Conservation (phyloP, 331 rosid species). For the Rosa hybrid region DNA sequence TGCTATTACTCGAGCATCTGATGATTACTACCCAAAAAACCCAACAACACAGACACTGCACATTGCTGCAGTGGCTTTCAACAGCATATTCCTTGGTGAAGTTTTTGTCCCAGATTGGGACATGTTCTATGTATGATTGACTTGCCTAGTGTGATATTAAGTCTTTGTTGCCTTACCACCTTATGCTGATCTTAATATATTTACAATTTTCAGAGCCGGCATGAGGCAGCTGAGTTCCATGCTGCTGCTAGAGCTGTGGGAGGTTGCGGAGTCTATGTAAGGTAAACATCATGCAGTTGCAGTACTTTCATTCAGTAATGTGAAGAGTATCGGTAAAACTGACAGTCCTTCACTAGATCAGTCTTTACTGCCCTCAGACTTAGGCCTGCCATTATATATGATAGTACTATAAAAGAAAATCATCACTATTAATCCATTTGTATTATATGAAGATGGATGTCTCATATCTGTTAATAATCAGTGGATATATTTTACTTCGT, state of each 20-base stretch:
- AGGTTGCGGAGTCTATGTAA: constrained; percentile 48
- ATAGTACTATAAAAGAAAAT: background rate
- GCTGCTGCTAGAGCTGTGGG: constrained; percentile 51
- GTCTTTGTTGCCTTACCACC: background rate
- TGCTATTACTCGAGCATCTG: constrained; percentile 43
- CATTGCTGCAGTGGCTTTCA: constrained; percentile 48
- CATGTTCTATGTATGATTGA: constrained; percentile 47
- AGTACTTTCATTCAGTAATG: background rate
- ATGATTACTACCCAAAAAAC: constrained; percentile 43
- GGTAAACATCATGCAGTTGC: constrained; percentile 20
- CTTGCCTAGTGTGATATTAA: background rate
- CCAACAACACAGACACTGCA: constrained; percentile 44
- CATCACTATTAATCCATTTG: background rate
- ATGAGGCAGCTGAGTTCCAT: constrained; percentile 46
- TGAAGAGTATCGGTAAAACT: background rate
- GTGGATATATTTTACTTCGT: background rate
- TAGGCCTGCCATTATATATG: background rate
- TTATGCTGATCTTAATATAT: constrained; percentile 10
- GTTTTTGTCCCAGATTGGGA: constrained; percentile 54
- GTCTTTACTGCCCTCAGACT: background rate
- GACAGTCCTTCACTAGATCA: constrained; percentile 1
- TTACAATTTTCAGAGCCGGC: constrained; percentile 35
- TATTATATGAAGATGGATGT: background rate
- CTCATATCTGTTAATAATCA: background rate
- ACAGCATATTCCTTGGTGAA: constrained; percentile 52